Evolutionary conservation across 1,284 basidiomycete species (phyloP).

Genomic region (Blastosporella zonata): DNA sequence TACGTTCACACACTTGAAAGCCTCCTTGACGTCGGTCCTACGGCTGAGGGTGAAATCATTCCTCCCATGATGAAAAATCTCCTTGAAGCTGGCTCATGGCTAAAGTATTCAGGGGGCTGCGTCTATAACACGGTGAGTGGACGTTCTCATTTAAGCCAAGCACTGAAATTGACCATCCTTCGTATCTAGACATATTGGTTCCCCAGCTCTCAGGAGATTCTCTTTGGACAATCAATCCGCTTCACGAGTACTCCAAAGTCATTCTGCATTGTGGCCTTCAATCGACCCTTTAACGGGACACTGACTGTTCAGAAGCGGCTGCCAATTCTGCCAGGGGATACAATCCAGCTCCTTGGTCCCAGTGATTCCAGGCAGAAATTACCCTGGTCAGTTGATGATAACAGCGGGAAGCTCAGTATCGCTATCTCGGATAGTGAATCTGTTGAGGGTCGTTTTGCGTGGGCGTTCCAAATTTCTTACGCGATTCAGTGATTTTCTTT

Average conservation of each 20-base stretch:
- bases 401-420: constrained; percentile 29
- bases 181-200: constrained; percentile 43
- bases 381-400: constrained; percentile 23
- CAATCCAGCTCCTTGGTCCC: constrained; percentile 36
- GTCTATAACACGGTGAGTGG: constrained; percentile 47
- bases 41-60: constrained; percentile 50
- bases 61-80: constrained; percentile 43
- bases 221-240: constrained; percentile 33
- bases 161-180: not conserved
- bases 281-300: constrained; percentile 30
- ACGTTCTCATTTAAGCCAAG: not conserved
- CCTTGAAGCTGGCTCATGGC: constrained; percentile 47
- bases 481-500: too few species aligned
- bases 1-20: constrained; percentile 27
- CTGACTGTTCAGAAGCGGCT: constrained; percentile 41
- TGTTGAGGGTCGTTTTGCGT: constrained; percentile 35
- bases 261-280: constrained; percentile 51
- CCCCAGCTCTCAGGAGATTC: constrained; percentile 35
- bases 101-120: constrained; percentile 46
- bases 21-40: constrained; percentile 52
- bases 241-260: constrained; percentile 48
- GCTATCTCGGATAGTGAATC: constrained; percentile 28
- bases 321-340: constrained; percentile 45
- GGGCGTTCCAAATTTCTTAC: constrained; percentile 44
- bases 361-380: constrained; percentile 16